Conservation (phyloP, 2,329 filamentous ascomycete genomes). For the Talaromyces sp. region DNA sequence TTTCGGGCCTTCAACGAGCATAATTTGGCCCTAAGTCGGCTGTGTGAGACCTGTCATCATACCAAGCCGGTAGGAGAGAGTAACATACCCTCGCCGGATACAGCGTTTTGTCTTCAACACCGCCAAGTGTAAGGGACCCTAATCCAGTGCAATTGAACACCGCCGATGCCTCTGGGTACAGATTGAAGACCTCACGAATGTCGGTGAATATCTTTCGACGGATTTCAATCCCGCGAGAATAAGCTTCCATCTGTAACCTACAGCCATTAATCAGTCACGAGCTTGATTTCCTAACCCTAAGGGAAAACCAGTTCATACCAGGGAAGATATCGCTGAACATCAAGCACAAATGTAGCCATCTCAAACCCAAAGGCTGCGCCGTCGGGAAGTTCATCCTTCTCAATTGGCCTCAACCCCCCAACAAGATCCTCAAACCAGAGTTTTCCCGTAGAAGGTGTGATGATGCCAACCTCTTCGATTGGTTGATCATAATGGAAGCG, state of each 20-base stretch:
- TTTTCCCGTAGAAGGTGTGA: conserved; percentile 15
- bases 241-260: conserved; percentile 20
- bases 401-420: conserved; percentile 19
- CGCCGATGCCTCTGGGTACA: conserved; percentile 8
- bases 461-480: conserved; percentile 16
- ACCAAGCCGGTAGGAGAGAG: background rate
- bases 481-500: conserved; percentile 18
- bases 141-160: background rate
- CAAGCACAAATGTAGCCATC: conserved; percentile 19
- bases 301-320: conserved; percentile 12
- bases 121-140: background rate
- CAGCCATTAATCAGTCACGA: background rate
- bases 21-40: conserved; percentile 19
- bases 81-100: background rate
- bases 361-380: conserved; percentile 19
- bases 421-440: conserved; percentile 20
- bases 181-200: conserved; percentile 17
- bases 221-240: conserved; percentile 18
- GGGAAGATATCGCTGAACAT: conserved; percentile 20
- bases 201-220: conserved; percentile 18
- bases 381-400: conserved; percentile 15
- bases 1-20: conserved; percentile 18
- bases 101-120: background rate
- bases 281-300: background rate
- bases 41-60: conserved; percentile 13